phyloP scores from a whole-genome alignment of 306 rosid species.

The Argentina anserina region DNA sequence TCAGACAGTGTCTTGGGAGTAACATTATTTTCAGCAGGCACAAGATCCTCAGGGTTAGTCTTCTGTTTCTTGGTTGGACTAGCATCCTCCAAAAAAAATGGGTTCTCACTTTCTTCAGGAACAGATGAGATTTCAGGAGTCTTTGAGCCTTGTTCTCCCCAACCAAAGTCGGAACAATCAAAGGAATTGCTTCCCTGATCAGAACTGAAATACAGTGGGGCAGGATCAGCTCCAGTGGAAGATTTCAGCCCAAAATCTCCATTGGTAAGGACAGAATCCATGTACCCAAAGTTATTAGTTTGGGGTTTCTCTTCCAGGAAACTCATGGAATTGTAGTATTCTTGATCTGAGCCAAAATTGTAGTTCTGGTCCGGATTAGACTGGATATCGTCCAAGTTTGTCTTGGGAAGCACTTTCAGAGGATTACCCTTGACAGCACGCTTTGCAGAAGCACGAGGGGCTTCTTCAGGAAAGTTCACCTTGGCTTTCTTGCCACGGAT shows the following conservation, averaged over 20 bases:
- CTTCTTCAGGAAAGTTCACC: slow-evolving; percentile 85
- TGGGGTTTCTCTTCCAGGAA: slow-evolving; percentile 70
- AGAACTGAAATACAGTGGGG: slow-evolving; percentile 46
- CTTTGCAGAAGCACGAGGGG: slow-evolving; percentile 38
- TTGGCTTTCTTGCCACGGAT: slow-evolving; percentile 95
- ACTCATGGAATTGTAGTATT: slow-evolving; percentile 35
- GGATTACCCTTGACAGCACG: slow-evolving; percentile 40
- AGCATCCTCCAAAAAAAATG: slow-evolving; percentile 48
- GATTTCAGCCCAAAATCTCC: slow-evolving; percentile 33
- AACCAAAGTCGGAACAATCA: slow-evolving; percentile 65
- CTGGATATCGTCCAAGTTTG: slow-evolving; percentile 34
- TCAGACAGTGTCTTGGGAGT: slow-evolving; percentile 54
- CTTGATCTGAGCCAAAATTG: slow-evolving; percentile 35
- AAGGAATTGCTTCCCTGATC: slow-evolving; percentile 84
- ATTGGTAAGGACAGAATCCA: slow-evolving; percentile 35
- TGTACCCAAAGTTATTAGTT: slow-evolving; percentile 42
- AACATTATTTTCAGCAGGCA: slow-evolving; percentile 25
- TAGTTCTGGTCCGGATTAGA: slow-evolving; percentile 45
- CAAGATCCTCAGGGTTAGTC: slow-evolving; percentile 32
- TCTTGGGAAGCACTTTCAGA: slow-evolving; percentile 35
- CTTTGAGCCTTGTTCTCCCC: slow-evolving; percentile 66
- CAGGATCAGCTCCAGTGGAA: slow-evolving; percentile 29
- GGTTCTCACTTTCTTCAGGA: slow-evolving; percentile 39
- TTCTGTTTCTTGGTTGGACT: slow-evolving; percentile 39
- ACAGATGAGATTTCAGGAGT: slow-evolving; percentile 76